Conservation (phyloP, 2,329 filamentous ascomycete species). For the Fusarium tupiense region DNA sequence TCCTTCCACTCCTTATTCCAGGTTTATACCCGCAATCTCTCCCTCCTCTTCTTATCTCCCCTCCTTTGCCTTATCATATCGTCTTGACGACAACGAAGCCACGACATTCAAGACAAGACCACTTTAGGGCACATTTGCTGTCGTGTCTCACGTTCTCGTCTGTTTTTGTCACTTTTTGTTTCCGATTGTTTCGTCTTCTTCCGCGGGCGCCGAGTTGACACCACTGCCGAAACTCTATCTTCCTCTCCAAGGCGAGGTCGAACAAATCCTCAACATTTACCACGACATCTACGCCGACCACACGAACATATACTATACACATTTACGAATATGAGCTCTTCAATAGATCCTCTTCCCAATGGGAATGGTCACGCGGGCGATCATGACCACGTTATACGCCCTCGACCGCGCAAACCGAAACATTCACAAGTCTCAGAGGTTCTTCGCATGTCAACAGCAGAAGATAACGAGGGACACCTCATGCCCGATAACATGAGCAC, state of each 20-base stretch:
- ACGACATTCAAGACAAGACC: not conserved
- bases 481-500: conserved; percentile 46
- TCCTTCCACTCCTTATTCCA: not conserved
- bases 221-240: not conserved
- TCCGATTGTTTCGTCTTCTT: conserved; percentile 1
- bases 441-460: conserved; percentile 49
- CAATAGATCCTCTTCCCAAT: conserved; percentile 43
- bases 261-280: conserved; percentile 16
- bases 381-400: conserved; percentile 58
- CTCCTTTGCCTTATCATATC: not conserved
- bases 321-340: conserved; percentile 42
- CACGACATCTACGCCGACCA: not conserved
- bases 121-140: not conserved
- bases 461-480: conserved; percentile 49
- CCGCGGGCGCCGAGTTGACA: conserved; percentile 2
- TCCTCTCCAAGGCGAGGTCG: not conserved
- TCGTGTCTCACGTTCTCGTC: conserved; percentile 14
- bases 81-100: conserved; percentile 12
- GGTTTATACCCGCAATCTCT: not conserved
- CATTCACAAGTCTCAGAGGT: conserved; percentile 59
- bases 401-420: conserved; percentile 60
- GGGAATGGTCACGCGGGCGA: conserved; percentile 41
- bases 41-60: not conserved
- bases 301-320: not conserved
- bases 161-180: not conserved